Evolutionary conservation across 2,329 filamentous ascomycete species (phyloP).

Genomic region (Didymella keratinophila): DNA sequence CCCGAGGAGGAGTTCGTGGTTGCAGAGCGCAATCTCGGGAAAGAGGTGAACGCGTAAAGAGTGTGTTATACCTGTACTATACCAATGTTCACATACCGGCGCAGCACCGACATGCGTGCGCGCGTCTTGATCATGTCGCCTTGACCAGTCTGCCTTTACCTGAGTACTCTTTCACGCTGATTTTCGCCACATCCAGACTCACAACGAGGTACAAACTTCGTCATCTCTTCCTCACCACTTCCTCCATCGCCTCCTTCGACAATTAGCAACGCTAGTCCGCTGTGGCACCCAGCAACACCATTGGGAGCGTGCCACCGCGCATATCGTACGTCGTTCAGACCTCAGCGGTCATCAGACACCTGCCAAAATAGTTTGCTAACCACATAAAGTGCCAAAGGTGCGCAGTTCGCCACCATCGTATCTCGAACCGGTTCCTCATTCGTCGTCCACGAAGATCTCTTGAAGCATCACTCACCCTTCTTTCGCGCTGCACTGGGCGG

Average conservation of each 20-base stretch:
- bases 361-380: not conserved
- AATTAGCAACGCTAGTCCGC: too few species aligned
- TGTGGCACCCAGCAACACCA: not conserved
- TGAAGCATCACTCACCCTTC: not conserved
- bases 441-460: not conserved
- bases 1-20: slow-evolving; percentile 15
- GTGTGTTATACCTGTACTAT: slow-evolving; percentile 21
- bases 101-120: not conserved
- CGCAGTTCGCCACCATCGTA: not conserved
- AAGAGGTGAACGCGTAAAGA: slow-evolving; percentile 17
- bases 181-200: too few species aligned
- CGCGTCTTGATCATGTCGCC: too few species aligned
- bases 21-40: slow-evolving; percentile 17
- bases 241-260: too few species aligned
- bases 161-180: too few species aligned
- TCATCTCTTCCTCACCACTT: too few species aligned
- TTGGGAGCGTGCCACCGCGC: not conserved
- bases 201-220: too few species aligned
- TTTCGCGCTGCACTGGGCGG: not conserved
- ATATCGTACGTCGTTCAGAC: not conserved
- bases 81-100: slow-evolving; percentile 22
- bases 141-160: too few species aligned
- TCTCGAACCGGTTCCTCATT: not conserved
- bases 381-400: not conserved
- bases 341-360: too few species aligned